phyloP scores from a whole-genome alignment of 805 yeast species.

The Candida sithepensis region DNA sequence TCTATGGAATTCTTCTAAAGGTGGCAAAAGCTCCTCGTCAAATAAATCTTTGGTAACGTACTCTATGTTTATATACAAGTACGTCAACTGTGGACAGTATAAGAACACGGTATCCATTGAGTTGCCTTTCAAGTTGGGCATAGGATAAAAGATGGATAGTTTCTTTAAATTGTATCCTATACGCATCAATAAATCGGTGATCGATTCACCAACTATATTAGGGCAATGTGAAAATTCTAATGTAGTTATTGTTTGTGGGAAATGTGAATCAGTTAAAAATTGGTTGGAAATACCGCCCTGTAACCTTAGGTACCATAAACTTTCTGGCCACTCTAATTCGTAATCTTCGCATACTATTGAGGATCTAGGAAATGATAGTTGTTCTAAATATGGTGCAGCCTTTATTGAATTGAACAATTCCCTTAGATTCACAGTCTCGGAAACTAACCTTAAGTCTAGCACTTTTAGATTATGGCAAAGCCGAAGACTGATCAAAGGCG shows the following conservation, averaged over 20 bases:
- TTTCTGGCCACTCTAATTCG: conserved; percentile 74
- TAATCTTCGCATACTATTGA: conserved; percentile 68
- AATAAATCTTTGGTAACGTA: conserved; percentile 57
- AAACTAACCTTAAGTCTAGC: conserved; percentile 78
- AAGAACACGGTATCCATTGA: conserved; percentile 71
- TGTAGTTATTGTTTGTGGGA: conserved; percentile 68
- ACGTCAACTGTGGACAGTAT: conserved; percentile 69
- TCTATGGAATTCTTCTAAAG: conserved; percentile 26
- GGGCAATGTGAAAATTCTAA: conserved; percentile 90
- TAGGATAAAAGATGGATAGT: conserved; percentile 75
- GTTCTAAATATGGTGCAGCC: conserved; percentile 58
- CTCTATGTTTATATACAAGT: conserved; percentile 73
- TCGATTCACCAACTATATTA: conserved; percentile 57
- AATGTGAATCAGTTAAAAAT: conserved; percentile 63
- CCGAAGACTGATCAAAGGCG: conserved; percentile 80
- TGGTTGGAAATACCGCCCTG: conserved; percentile 89
- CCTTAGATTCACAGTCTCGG: conserved; percentile 82
- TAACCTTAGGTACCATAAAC: conserved; percentile 63
- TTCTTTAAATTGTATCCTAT: conserved; percentile 64
- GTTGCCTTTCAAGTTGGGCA: conserved; percentile 71
- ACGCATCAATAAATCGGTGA: conserved; percentile 55
- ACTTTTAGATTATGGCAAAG: conserved; percentile 61
- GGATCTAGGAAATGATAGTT: conserved; percentile 83
- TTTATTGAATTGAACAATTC: conserved; percentile 76
- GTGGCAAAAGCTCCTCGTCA: conserved; percentile 41